These are phyloP conservation scores for Yarrowia porcina DNA, from an alignment of 805 yeast genomes.

Conservation along the genomic window DNA sequence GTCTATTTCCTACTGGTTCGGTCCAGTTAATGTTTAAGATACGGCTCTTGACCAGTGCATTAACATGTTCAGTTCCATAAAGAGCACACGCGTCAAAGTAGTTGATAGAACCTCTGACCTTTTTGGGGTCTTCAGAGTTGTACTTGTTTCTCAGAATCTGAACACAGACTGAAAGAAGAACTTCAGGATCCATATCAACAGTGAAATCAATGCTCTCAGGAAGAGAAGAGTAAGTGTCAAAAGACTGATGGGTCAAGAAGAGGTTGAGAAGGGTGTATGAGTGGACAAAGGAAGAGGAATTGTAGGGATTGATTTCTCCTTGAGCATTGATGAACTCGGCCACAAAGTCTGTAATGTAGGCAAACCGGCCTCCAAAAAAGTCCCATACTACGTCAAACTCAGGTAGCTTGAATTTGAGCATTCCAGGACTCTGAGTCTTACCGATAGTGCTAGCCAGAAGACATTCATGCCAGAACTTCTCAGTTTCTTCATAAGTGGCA, in stretches of 20 bases:
- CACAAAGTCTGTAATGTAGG: conserved; percentile 29
- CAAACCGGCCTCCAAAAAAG: conserved; percentile 30
- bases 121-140: not conserved
- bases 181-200: conserved; percentile 15
- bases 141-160: conserved; percentile 11
- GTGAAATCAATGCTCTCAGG: conserved; percentile 23
- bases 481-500: conserved; percentile 27
- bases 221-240: conserved; percentile 22
- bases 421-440: conserved; percentile 29
- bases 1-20: conserved; percentile 25
- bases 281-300: conserved; percentile 21
- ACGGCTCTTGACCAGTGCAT: conserved; percentile 26
- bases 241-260: conserved; percentile 19
- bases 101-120: not conserved
- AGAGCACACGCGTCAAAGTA: conserved; percentile 25
- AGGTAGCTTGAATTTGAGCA: conserved; percentile 27
- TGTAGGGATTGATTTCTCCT: conserved; percentile 28
- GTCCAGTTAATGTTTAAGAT: conserved; percentile 28
- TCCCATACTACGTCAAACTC: conserved; percentile 30
- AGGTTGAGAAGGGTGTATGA: conserved; percentile 21
- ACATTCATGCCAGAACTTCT: conserved; percentile 25
- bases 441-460: conserved; percentile 28
- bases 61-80: conserved; percentile 26
- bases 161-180: conserved; percentile 6
- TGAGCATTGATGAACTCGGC: conserved; percentile 30